Percentiles rank a stretch among this genome's conserved stretches.
Conservation (phyloP, 2,329 filamentous ascomycete species). For the Pseudogymnoascus sp. region DNA sequence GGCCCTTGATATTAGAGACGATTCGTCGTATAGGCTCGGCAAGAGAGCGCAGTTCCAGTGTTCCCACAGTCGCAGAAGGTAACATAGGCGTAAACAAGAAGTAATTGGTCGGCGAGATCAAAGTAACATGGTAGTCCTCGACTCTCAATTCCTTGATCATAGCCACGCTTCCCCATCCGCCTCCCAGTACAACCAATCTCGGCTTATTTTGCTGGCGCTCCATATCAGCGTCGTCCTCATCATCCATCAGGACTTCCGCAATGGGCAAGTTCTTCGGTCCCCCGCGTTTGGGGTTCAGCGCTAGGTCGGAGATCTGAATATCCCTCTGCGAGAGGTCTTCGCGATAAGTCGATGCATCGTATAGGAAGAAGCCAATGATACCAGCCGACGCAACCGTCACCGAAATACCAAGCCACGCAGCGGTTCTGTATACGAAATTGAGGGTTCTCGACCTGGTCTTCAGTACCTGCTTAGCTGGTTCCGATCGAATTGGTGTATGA, state of each 20-base stretch:
- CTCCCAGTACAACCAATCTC: conserved; percentile 82
- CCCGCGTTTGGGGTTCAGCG: conserved; percentile 70
- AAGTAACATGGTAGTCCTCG: conserved; percentile 90
- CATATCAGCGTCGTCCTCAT: conserved; percentile 70
- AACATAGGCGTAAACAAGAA: conserved; percentile 98
- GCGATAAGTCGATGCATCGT: conserved; percentile 86
- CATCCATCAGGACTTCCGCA: conserved; percentile 78
- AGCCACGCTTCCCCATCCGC: conserved; percentile 91
- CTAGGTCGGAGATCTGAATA: conserved; percentile 75
- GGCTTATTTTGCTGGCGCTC: conserved; percentile 76
- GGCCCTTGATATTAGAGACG: conserved; percentile 66
- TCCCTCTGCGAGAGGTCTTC: conserved; percentile 60
- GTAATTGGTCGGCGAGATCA: conserved; percentile 91
- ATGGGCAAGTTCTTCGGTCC: conserved; percentile 95
- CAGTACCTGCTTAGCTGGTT: conserved; percentile 48
- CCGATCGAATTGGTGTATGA: conserved; percentile 18
- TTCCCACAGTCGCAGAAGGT: conserved; percentile 92
- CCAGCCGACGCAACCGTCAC: conserved; percentile 61
- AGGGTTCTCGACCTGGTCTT: conserved; percentile 41
- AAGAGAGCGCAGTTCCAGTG: conserved; percentile 79
- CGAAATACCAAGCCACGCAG: conserved; percentile 68
- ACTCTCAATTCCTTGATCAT: conserved; percentile 83
- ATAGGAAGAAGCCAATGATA: conserved; percentile 80
- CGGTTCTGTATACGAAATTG: conserved; percentile 59
- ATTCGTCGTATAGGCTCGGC: conserved; percentile 90